These are phyloP conservation scores for Pyricularia sp. DNA, from an alignment of 2,329 filamentous ascomycete genomes.

Conservation along the genomic window DNA sequence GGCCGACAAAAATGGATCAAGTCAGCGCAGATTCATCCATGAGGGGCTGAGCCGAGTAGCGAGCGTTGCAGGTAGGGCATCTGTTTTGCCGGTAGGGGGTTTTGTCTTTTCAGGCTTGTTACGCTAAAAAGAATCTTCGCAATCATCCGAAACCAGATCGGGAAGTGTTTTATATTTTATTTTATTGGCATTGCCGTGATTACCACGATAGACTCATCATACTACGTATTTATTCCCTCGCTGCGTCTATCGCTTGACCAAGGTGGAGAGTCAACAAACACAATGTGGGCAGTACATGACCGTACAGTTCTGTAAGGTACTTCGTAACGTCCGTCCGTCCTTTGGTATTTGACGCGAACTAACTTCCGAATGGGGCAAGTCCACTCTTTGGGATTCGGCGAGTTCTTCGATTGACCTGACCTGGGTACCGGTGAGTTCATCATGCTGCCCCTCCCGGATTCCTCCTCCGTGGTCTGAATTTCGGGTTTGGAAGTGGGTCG, in stretches of 20 bases:
- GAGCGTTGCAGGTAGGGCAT: background rate
- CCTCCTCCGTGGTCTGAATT: background rate
- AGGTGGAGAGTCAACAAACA: background rate
- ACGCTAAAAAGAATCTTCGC: background rate
- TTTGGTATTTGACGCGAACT: background rate
- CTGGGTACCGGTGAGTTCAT: background rate
- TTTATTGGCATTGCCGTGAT: no score
- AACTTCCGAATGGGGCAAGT: background rate
- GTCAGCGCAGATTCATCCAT: background rate
- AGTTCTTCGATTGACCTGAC: background rate
- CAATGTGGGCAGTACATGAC: background rate
- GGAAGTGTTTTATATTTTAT: no score
- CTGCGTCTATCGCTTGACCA: background rate
- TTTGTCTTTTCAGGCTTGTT: background rate
- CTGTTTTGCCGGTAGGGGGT: background rate
- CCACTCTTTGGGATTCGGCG: background rate
- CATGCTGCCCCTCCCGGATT: background rate
- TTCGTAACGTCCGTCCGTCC: background rate
- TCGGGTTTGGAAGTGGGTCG: background rate
- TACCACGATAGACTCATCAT: no score
- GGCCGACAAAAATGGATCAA: background rate
- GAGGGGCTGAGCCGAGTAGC: background rate
- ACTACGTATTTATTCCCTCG: background rate
- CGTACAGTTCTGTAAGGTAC: no score
- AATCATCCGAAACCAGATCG: background rate